Base-by-base conservation (phyloP, 148 eudicot species). In the Vaccinium vitisidaea region DNA sequence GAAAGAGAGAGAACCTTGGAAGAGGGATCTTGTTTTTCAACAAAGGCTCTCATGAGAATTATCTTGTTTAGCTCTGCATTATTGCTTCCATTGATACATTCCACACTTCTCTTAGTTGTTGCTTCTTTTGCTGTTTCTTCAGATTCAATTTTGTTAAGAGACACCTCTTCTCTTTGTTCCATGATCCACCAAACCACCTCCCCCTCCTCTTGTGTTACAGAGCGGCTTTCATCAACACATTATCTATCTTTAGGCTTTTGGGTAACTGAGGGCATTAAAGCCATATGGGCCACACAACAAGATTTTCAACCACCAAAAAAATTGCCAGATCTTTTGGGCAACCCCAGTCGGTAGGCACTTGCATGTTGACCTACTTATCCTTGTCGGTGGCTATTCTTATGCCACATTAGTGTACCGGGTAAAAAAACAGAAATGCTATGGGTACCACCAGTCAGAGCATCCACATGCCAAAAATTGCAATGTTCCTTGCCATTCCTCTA, bases 21-120 rank as follows among this genome's bases (percentile, higher is more conserved):
- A 69, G 94, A 86, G 19, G 98, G 93, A 84, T 92, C 98, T 69
- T 86, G 87, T 50, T 71, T 84, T 83, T 93, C 90, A 49, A 93
- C 92, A 71, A 56, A 79, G 84, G 91, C 87, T 86, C 95, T 88
- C 92, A 92, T 84, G 63, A 86, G 92, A 9, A 74, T 27, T 48
- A 95, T 36, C 82, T 83, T 95, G 23, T 85, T 86, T 36, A 76
- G 89, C 84, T 92, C 95, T 36, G 79, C 83, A 32, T 83, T 78
- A 6, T 27, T 83, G 81, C 75, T 83, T 56, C 32, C 86, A 67
- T 27, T 53, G 77, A 83, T 55, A 46, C 84, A 61, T n/a, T 65
- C 82, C 63, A 52, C 69, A 61, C 5, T 63, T 32, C 49, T 65
- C 49, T 70, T 23, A 27, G 48, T 11, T 30, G 59, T 65, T 54